Conservation (phyloP, 352 stramenopile species). For the Stramenopiles sp. region DNA sequence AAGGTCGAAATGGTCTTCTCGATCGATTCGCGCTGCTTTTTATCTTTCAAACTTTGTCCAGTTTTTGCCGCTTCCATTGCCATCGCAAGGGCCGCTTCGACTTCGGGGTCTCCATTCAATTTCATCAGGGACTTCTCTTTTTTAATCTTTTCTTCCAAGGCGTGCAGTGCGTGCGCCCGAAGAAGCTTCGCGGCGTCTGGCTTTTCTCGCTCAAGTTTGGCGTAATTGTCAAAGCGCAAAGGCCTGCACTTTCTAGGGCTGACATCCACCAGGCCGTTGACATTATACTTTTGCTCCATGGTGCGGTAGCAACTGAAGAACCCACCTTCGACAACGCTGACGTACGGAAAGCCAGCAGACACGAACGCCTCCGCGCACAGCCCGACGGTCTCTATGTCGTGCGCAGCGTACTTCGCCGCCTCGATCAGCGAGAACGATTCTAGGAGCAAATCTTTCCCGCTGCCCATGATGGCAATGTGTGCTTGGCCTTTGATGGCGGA, state of each 20-base stretch:
- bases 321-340: not conserved
- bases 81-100: not conserved
- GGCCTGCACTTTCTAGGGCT: not conserved
- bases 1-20: not conserved
- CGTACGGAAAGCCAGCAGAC: not conserved
- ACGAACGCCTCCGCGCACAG: not conserved
- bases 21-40: not conserved
- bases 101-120: not conserved
- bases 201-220: not conserved
- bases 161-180: not conserved
- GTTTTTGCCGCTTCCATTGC: not conserved
- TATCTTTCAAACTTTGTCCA: not conserved
- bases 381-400: not conserved
- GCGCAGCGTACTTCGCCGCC: not conserved
- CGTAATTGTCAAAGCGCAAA: not conserved
- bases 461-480: not conserved
- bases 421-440: not conserved
- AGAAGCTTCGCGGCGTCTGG: not conserved
- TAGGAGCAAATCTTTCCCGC: not conserved
- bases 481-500: not conserved
- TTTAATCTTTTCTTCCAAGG: not conserved
- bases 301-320: not conserved
- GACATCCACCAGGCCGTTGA: not conserved
- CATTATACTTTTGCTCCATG: not conserved
- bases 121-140: not conserved